Conservation (phyloP, 371 early-diverging fungal genomes). For the Mortierella sp. region DNA sequence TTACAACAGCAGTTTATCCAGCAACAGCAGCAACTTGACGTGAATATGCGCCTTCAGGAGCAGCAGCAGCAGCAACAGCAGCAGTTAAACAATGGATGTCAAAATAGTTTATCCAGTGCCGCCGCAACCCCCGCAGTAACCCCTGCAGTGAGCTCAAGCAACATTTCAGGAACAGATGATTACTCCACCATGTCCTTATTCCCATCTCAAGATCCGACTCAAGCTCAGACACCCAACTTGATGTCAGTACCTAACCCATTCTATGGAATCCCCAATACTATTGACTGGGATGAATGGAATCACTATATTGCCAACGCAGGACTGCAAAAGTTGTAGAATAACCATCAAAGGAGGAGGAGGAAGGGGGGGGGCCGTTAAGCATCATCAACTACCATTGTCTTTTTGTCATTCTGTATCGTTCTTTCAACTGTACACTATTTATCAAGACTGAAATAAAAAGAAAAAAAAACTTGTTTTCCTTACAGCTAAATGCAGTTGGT, state of each 20-base stretch:
- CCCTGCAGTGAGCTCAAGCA: background rate
- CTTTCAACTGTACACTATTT: too few species aligned
- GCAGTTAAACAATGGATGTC: background rate
- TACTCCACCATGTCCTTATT: conserved; percentile 39
- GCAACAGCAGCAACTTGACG: conserved; percentile 19
- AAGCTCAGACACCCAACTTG: conserved; percentile 11
- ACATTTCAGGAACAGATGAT: conserved; percentile 13
- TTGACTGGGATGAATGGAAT: conserved; percentile 55
- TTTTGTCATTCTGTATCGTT: background rate
- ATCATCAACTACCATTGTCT: background rate
- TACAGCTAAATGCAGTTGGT: too few species aligned
- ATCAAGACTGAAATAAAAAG: too few species aligned
- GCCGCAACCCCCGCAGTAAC: too few species aligned
- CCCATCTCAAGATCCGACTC: conserved; percentile 26
- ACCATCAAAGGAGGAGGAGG: background rate
- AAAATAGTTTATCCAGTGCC: too few species aligned
- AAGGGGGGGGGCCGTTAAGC: too few species aligned
- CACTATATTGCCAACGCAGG: conserved; percentile 48
- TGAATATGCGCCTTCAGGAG: conserved; percentile 31
- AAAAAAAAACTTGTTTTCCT: too few species aligned
- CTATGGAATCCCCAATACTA: conserved; percentile 51
- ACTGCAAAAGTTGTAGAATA: conserved; percentile 38
- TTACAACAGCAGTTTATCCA: conserved; percentile 42
- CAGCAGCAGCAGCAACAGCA: conserved; percentile 21
- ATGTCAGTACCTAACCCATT: conserved; percentile 49